Base-by-base conservation (phyloP, 257 asterid species). In the Ajuga chamaepitys region DNA sequence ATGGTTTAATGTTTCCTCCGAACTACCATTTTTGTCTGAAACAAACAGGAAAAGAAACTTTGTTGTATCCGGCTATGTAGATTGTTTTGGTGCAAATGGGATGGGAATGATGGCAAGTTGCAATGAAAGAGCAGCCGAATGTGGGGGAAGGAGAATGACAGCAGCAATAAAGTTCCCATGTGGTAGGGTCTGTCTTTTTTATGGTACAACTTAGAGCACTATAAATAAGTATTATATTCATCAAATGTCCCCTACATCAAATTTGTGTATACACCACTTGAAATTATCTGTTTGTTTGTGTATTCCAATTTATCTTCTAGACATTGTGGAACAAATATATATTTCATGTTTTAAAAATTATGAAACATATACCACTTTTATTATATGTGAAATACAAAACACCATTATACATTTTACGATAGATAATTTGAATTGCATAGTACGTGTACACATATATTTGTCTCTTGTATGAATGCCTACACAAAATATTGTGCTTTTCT, bases 141-240 rank as follows among this genome's bases (percentile, higher is more conserved):
- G 76, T 50, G 75, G 77, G 71, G 70, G 38, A 70, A 77, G 62
- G 37, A 70, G 80, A 67, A 56, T 56, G 45, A 35, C 25, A 41
- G 32, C 16, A 57, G 63, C 47, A 34, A 13, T 21, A 18, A 5
- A 32, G 62, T 5, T 47, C 63, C 47, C 63, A 57, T 57, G 63
- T 57, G 63, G 63, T 57, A 57, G 63, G 63, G 63, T 35, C 47
- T 35, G 32, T 57, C 14, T 9, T 17, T 13, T 13, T 7, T 47
- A 47, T 4, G 7, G 28, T 47, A 8, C 3, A 20, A 18, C 54
- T 18, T 47, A 16, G 10, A 1, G 37, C 37, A 30, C 37, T 8
- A 30, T 30, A 30, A 30, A 4, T 30, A 30, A 2, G 5, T 28
- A 28, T 30, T 30, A 30, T 8, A 30, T 30, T 30, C 37, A 30